Conservation (phyloP, 164 flowering plant species). For the Vitis rupestris region DNA sequence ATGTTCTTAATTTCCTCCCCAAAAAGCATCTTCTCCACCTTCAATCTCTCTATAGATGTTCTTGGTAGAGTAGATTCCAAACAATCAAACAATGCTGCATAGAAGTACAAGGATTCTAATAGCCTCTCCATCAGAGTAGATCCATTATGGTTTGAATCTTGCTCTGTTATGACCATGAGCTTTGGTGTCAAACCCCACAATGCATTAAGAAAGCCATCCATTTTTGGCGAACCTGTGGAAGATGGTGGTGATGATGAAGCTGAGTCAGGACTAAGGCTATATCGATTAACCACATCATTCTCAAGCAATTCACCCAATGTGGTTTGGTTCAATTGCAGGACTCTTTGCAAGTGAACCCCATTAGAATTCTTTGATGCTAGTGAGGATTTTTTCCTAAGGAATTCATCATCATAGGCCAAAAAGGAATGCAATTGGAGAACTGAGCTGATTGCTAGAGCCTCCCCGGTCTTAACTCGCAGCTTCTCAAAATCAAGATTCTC, state of each 20-base stretch:
- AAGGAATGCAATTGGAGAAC: constrained; percentile 75
- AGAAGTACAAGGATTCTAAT: constrained; percentile 71
- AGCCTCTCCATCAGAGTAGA: constrained; percentile 78
- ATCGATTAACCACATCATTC: constrained; percentile 51
- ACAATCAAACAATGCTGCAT: constrained; percentile 89
- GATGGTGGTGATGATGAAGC: constrained; percentile 58
- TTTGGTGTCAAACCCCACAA: constrained; percentile 80
- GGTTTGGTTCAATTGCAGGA: constrained; percentile 43
- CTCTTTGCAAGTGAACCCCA: constrained; percentile 45
- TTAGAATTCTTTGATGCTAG: constrained; percentile 32
- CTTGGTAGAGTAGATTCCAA: constrained; percentile 76
- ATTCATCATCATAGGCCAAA: constrained; percentile 60
- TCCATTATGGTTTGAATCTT: constrained; percentile 84
- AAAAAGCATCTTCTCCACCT: constrained; percentile 81
- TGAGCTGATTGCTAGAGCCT: constrained; percentile 86
- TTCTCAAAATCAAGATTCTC: constrained; percentile 69
- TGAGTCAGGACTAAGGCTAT: constrained; percentile 67
- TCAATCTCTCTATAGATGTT: constrained; percentile 63
- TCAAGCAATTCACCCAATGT: constrained; percentile 58
- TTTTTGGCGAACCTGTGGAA: constrained; percentile 32
- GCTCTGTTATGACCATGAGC: constrained; percentile 83
- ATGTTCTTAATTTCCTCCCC: constrained; percentile 94
- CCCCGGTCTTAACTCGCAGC: constrained; percentile 87
- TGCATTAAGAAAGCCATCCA: constrained; percentile 66
- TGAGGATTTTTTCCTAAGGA: constrained; percentile 36